A percentile compares a stretch with the other conserved stretches of the same genome.
Evolutionary conservation across 352 stramenopile species (phyloP).

Genomic region (Pelagophyceae sp.): DNA sequence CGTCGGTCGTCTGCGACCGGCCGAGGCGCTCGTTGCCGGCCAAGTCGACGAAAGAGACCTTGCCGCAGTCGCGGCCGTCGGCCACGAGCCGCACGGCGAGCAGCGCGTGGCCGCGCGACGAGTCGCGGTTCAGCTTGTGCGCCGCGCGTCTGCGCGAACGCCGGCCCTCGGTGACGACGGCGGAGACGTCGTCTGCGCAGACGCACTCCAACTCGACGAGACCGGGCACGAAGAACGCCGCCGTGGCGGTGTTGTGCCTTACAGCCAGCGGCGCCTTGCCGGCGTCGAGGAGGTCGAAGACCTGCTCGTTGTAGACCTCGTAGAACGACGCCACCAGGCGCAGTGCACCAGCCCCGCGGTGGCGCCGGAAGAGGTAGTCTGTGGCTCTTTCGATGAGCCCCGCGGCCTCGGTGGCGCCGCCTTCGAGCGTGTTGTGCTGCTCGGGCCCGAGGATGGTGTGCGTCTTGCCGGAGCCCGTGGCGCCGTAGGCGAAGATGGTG

Average conservation of each 20-base stretch:
- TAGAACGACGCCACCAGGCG: constrained; percentile 19
- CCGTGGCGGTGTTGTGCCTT: constrained; percentile 1
- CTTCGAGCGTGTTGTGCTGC: not conserved
- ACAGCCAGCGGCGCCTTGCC: constrained; percentile 7
- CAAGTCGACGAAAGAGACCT: constrained; percentile 30
- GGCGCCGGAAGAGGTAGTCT: constrained; percentile 20
- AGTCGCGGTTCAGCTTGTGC: constrained; percentile 23
- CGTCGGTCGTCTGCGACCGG: constrained; percentile 8
- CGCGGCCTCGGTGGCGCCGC: not conserved
- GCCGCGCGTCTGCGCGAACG: not conserved
- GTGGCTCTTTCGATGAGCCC: constrained; percentile 19
- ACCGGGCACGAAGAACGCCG: constrained; percentile 24
- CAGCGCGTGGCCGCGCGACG: constrained; percentile 18
- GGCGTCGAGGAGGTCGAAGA: constrained; percentile 28
- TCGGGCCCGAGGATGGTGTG: constrained; percentile 26
- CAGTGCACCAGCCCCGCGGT: not conserved
- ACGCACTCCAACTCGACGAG: constrained; percentile 21
- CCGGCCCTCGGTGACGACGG: not conserved
- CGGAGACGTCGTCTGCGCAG: constrained; percentile 9
- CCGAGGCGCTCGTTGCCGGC: constrained; percentile 31
- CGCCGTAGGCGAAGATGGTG: constrained; percentile 32
- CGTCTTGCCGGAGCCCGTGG: constrained; percentile 33
- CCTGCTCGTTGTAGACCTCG: constrained; percentile 34
- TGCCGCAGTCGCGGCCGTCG: constrained; percentile 4
- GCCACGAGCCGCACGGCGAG: constrained; percentile 1